Base-by-base conservation (phyloP, 495 filamentous ascomycete species). In the Podospora pseudocomata region DNA sequence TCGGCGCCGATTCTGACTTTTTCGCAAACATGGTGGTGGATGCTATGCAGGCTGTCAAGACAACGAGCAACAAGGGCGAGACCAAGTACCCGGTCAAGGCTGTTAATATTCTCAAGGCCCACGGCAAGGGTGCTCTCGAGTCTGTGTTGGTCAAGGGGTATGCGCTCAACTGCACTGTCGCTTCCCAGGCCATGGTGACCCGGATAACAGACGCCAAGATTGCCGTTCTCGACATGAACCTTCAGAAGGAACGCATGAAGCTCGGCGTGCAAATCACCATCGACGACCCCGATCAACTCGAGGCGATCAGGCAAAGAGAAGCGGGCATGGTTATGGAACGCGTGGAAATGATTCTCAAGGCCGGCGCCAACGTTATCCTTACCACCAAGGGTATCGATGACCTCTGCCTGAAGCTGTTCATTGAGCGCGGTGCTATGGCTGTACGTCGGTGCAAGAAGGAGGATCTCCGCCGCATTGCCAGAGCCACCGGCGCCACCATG, bases 341-440 rank as follows among this genome's bases (percentile, higher is more conserved):
- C 65, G 88, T 99, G 23, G 94, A 98, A 77, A 92, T 97, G 90
- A 97, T 99, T 63, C 85, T 99, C 63, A 97, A 97, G 82, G 91
- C 96, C 23, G 95, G 95, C 71, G 95, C 95, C 60, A 99, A 98
- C 76, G 95, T 98, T 70, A 81, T 99, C 64, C 81, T 99, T 63
- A 99, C 96, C 9, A 98, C 95, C 44, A 98, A 99, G 84, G 95
- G 95, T 73, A 98, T 99, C 73, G 95, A 99, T 76, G 95, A 99
- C 70, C 85, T 98, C 80, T 90, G 90, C 70, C 82, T 99, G 70
- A 99, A 99, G 85, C 82, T 90, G 44, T 98, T 99, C 75, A 86
- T 98, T 64, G 96, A 99, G 85, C 90, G 86, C 78, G 94, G 94
- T 65, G 94, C 93, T 65, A 97, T 99, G 92, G 95, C 91, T 18